Evolutionary conservation across 2,329 filamentous ascomycete genomes (phyloP), one percentile per base, ranked within the genome.

Genomic region (Mollisiaceae sp.): DNA sequence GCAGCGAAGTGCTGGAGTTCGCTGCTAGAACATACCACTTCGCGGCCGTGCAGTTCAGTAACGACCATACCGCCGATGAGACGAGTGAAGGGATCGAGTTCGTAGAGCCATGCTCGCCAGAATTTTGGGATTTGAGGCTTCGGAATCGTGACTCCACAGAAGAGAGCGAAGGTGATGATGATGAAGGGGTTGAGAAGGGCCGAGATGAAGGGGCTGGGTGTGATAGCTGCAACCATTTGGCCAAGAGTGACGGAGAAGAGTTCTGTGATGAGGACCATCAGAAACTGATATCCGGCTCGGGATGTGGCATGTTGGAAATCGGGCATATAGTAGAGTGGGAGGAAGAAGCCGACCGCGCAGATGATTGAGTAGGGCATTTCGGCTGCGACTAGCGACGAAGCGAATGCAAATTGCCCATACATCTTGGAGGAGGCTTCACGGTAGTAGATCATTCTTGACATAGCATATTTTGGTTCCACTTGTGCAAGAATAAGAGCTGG

Each of bases 61-160:
- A 90, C 89, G 18, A 94, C 86, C 82, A 93, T 92, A 63, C 91
- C 91, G 58, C 89, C 83, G 72, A 96, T 92, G 36, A 96, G 86
- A 8, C 91, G 87, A 0, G 91, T 96, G 78, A 95, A 93, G 2
- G 92, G 92, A 74, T 93, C 89, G 18, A 96, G 86, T 77, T 94
- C 82, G 80, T 94, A 94, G 8, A 95, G 82, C 92, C 91, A 95
- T 1, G 85, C 82, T 39, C 89, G 85, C 91, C 91, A 95, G 79
- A 93, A 93, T 1, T 79, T 81, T 1, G 91, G 90, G 79, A 96
- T 96, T 77, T 91, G 88, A 0, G 89, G 86, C 50, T 89, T 86
- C 0, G 93, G 90, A 59, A 96, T 91, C 0, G 91, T 91, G 67
- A 97, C 93, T 77, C 93, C 93, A 74, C 92, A 96, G 86, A 97